Percentiles rank a stretch among this genome's conserved stretches.
These are phyloP conservation scores for Emericellopsis terricola DNA, from an alignment of 495 filamentous ascomycete genomes.

Conservation along the genomic window DNA sequence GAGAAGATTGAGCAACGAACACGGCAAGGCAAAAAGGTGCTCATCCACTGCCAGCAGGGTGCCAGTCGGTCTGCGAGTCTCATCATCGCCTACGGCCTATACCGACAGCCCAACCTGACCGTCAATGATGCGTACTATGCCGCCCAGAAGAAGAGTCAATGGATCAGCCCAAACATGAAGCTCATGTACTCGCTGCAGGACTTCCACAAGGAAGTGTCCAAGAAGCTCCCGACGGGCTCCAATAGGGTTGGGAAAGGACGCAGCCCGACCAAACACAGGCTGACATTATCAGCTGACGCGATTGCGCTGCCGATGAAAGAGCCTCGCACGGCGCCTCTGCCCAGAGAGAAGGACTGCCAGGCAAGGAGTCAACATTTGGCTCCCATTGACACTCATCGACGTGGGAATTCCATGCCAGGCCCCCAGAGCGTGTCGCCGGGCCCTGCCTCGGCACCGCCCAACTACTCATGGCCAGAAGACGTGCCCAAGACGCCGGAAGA, in stretches of 20 bases:
- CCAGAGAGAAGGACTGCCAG: slow-evolving; percentile 17
- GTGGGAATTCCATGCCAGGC: slow-evolving; percentile 21
- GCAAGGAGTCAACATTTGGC: slow-evolving; percentile 5
- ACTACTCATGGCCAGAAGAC: slow-evolving; percentile 29
- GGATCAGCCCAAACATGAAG: slow-evolving; percentile 98
- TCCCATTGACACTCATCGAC: slow-evolving; percentile 12
- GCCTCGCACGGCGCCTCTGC: slow-evolving; percentile 32
- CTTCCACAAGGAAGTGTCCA: slow-evolving; percentile 53
- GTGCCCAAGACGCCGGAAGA: slow-evolving; percentile 14
- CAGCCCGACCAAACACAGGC: slow-evolving; percentile 30
- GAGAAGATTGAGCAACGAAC: slow-evolving; percentile 70
- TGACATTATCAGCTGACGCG: slow-evolving; percentile 32
- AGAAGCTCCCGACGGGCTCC: slow-evolving; percentile 26
- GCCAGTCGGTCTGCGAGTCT: slow-evolving; percentile 93
- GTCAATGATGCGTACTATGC: slow-evolving; percentile 88
- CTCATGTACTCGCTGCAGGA: slow-evolving; percentile 94
- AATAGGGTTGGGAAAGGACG: slow-evolving; percentile 19
- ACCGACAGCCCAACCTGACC: slow-evolving; percentile 67
- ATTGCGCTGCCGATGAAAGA: slow-evolving; percentile 24
- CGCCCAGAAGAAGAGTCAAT: slow-evolving; percentile 76
- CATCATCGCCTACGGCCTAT: slow-evolving; percentile 91
- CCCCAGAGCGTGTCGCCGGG: slow-evolving; percentile 30
- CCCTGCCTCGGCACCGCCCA: slow-evolving; percentile 38
- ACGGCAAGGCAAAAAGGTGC: slow-evolving; percentile 63
- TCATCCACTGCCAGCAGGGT: slow-evolving; percentile 91